phyloP scores from a whole-genome alignment of 163 green algal genomes.

The Scenedesmus sp. region DNA sequence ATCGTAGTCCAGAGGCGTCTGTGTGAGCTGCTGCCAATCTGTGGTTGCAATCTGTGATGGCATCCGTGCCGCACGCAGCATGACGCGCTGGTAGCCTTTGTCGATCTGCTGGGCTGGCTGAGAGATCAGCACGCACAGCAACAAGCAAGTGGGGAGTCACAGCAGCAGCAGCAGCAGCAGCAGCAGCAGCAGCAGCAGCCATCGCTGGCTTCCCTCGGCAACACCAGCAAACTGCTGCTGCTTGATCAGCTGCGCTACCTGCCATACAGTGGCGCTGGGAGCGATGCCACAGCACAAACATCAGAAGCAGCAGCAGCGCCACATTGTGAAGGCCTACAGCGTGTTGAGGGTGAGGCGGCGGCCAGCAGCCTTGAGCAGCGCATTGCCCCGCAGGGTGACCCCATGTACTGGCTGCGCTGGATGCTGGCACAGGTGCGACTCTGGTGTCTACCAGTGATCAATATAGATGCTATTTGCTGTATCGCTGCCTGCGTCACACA shows the following conservation, averaged over 20 bases:
- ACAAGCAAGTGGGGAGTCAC: background rate
- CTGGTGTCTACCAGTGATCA: background rate
- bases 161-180: too few species aligned
- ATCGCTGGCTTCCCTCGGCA: background rate
- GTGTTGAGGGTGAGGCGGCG: background rate
- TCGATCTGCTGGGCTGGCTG: background rate
- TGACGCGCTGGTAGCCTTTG: background rate
- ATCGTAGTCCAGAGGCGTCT: too few species aligned
- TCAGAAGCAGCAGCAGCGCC: background rate
- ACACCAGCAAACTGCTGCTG: background rate
- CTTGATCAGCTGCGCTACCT: background rate
- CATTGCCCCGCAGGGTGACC: background rate
- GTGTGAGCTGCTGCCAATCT: too few species aligned
- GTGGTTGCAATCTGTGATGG: too few species aligned
- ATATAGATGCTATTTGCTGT: background rate
- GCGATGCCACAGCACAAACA: background rate
- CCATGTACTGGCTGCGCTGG: background rate
- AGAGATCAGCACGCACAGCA: background rate
- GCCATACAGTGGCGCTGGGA: background rate
- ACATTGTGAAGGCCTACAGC: background rate
- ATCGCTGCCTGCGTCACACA: too few species aligned
- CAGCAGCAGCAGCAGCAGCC: constrained; percentile 1
- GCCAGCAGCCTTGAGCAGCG: background rate
- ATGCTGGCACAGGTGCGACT: background rate
- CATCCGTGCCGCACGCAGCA: background rate